These are phyloP conservation scores for Misopates orontium DNA, from an alignment of 257 asterid species.

Conservation along the genomic window DNA sequence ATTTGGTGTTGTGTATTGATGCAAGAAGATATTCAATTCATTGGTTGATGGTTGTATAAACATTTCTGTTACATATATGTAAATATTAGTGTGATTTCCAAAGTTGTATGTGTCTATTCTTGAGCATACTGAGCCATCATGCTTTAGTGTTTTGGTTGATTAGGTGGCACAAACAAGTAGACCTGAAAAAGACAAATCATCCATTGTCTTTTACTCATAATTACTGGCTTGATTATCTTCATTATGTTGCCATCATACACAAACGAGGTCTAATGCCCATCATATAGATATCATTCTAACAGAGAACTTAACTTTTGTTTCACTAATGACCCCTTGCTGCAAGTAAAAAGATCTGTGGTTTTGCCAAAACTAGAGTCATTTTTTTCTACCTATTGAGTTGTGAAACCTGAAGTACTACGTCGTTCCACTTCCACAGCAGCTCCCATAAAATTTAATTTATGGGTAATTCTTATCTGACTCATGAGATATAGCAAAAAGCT, in stretches of 20 bases:
- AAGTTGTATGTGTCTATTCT: background rate
- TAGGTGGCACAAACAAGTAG: background rate
- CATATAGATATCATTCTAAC: background rate
- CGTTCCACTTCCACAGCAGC: too few species aligned
- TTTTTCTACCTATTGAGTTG: too few species aligned
- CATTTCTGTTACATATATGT: constrained; percentile 23
- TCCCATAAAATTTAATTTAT: too few species aligned
- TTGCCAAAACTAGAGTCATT: too few species aligned
- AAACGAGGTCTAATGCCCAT: background rate
- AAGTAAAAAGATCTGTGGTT: too few species aligned
- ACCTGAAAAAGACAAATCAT: background rate
- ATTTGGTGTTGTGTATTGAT: constrained; percentile 49
- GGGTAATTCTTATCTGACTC: too few species aligned
- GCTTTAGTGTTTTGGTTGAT: background rate
- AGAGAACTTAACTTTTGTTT: too few species aligned
- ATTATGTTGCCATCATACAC: background rate
- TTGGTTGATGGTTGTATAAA: constrained; percentile 50
- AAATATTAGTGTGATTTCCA: background rate
- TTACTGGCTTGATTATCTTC: background rate
- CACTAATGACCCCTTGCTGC: too few species aligned
- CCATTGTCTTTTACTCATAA: background rate
- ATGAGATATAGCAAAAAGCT: too few species aligned
- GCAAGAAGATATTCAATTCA: constrained; percentile 40
- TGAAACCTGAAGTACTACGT: too few species aligned
- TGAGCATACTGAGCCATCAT: background rate